A percentile compares a stretch with the other conserved stretches of the same genome.
Conservation (phyloP, 164 flowering plant species). For the Cinnamomum chago region DNA sequence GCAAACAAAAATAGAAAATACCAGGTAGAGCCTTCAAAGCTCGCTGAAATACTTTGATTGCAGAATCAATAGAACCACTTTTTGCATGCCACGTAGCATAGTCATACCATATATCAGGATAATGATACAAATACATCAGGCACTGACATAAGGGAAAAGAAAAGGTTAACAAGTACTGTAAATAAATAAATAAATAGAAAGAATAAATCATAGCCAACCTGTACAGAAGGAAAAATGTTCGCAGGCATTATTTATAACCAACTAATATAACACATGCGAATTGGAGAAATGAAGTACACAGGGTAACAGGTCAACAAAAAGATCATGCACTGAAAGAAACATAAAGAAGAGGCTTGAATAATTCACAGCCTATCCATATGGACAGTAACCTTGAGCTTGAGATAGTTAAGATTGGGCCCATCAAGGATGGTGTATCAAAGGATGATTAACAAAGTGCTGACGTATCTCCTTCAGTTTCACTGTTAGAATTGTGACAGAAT, state of each 20-base stretch:
- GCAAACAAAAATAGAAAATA: constrained; percentile 17
- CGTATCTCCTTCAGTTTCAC: too few relatives aligned
- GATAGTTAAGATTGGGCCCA: not conserved
- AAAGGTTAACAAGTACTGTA: not conserved
- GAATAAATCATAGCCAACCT: not conserved
- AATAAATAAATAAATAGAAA: too few relatives aligned
- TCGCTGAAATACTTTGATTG: constrained; percentile 85
- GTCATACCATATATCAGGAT: constrained; percentile 96
- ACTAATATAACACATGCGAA: not conserved
- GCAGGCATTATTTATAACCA: not conserved
- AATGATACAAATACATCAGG: constrained; percentile 93
- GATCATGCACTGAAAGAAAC: not conserved
- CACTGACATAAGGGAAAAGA: constrained; percentile 46
- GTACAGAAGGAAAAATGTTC: not conserved
- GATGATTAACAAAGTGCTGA: not conserved
- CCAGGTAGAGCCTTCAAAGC: constrained; percentile 97
- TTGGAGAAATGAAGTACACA: not conserved
- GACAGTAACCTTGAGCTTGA: not conserved
- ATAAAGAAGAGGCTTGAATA: not conserved
- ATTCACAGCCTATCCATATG: too few relatives aligned
- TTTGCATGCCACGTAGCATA: constrained; percentile 96
- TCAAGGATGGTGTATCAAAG: not conserved
- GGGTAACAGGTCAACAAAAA: not conserved
- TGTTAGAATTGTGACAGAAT: too few relatives aligned
- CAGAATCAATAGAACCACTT: constrained; percentile 76